These are phyloP conservation scores for Trametes sanguinea DNA, from an alignment of 768 basidiomycete species.

Conservation along the genomic window DNA sequence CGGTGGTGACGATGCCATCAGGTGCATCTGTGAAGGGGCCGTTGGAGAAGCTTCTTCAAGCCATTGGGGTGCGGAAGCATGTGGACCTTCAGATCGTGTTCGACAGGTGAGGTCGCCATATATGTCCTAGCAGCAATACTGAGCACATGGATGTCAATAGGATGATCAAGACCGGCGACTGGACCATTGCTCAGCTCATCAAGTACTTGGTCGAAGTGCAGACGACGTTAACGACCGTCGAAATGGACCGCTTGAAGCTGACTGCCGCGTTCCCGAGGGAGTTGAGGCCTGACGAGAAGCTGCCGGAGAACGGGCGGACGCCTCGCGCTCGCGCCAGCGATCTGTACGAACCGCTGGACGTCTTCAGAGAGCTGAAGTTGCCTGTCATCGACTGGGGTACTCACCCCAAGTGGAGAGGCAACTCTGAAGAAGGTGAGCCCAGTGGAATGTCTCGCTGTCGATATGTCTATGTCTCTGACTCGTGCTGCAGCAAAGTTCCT, in stretches of 20 bases:
- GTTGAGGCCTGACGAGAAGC: constrained; percentile 20
- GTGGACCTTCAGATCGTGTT: constrained; percentile 96
- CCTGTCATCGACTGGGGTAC: constrained; percentile 89
- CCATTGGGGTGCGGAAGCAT: constrained; percentile 84
- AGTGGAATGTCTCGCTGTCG: too few relatives aligned
- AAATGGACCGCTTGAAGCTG: constrained; percentile 56
- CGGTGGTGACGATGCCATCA: constrained; percentile 74
- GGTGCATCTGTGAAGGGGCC: constrained; percentile 62
- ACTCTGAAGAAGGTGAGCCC: constrained; percentile 79
- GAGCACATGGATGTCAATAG: constrained; percentile 37
- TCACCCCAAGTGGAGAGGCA: constrained; percentile 73
- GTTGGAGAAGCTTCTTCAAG: constrained; percentile 69
- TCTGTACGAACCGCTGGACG: constrained; percentile 82
- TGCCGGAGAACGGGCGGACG: constrained; percentile 26
- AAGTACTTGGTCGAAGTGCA: constrained; percentile 87
- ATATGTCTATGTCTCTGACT: too few relatives aligned
- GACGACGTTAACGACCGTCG: constrained; percentile 54
- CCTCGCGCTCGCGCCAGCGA: constrained; percentile 63
- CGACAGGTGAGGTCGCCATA: constrained; percentile 53
- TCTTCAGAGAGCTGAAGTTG: constrained; percentile 69
- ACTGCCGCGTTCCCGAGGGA: constrained; percentile 80
- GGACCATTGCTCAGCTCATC: constrained; percentile 83
- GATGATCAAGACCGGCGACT: constrained; percentile 88
- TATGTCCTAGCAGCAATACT: not conserved
- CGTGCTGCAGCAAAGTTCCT: constrained; percentile 69